Conservation (phyloP, 2,329 filamentous ascomycete genomes). For the Cadophora malorum region DNA sequence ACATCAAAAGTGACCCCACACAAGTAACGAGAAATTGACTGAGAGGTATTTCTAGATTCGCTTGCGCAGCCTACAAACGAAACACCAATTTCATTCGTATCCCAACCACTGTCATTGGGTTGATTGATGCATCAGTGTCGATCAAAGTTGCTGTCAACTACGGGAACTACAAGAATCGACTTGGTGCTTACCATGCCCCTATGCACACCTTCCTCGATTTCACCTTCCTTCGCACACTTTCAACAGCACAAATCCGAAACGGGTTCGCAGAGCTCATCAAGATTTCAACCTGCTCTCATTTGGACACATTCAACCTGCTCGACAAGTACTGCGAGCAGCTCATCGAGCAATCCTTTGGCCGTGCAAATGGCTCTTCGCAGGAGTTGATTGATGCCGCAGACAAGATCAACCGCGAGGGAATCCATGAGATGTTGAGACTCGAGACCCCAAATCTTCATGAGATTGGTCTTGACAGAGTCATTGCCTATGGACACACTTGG, state of each 20-base stretch:
- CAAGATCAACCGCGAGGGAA: constrained; percentile 71
- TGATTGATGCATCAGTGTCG: constrained; percentile 77
- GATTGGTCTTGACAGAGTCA: constrained; percentile 74
- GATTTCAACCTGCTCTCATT: constrained; percentile 75
- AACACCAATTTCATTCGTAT: constrained; percentile 78
- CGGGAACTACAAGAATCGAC: constrained; percentile 76
- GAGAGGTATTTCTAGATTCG: constrained; percentile 57
- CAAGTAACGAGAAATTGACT: not conserved
- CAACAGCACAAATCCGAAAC: constrained; percentile 72
- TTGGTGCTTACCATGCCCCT: constrained; percentile 76
- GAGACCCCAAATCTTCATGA: constrained; percentile 78
- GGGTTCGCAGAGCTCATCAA: constrained; percentile 80
- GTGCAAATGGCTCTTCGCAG: constrained; percentile 58
- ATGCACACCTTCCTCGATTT: constrained; percentile 77
- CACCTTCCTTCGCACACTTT: constrained; percentile 71
- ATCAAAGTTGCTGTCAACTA: constrained; percentile 84
- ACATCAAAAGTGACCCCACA: not conserved
- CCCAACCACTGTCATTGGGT: constrained; percentile 75
- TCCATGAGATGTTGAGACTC: constrained; percentile 75
- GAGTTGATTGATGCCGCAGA: constrained; percentile 68
- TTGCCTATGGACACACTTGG: constrained; percentile 79
- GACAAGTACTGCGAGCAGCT: constrained; percentile 73
- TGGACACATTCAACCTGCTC: constrained; percentile 68
- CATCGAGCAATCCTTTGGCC: constrained; percentile 69
- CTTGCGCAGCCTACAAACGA: constrained; percentile 73